phyloP scores from a whole-genome alignment of 2,329 filamentous ascomycete genomes.

The Rosellinia necatrix region DNA sequence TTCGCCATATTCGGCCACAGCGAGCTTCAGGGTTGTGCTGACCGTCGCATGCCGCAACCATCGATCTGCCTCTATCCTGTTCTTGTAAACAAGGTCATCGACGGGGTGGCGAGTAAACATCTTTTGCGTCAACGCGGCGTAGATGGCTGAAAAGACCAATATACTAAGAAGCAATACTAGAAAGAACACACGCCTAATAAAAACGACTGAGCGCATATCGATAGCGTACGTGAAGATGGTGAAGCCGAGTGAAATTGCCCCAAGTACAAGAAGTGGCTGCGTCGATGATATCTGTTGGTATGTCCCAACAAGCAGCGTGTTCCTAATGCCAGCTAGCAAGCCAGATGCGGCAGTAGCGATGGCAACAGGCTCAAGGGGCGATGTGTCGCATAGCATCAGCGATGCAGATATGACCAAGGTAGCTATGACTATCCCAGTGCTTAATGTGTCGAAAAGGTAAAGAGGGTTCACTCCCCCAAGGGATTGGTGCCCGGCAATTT shows the following conservation, averaged over 20 bases:
- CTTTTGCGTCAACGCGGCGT: slow-evolving; percentile 41
- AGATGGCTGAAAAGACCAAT: slow-evolving; percentile 45
- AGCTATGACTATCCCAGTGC: slow-evolving; percentile 53
- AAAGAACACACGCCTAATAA: slow-evolving; percentile 48
- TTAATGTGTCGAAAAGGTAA: slow-evolving; percentile 54
- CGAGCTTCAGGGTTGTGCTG: slow-evolving; percentile 53
- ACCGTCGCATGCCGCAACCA: slow-evolving; percentile 54
- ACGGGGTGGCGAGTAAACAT: slow-evolving; percentile 49
- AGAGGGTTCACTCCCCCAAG: slow-evolving; percentile 48
- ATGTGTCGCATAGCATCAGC: slow-evolving; percentile 54
- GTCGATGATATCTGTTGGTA: slow-evolving; percentile 50
- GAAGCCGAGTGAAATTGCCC: slow-evolving; percentile 48
- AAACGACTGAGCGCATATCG: slow-evolving; percentile 49
- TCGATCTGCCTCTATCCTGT: slow-evolving; percentile 51
- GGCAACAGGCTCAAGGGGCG: slow-evolving; percentile 48
- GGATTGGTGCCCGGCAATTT: slow-evolving; percentile 33
- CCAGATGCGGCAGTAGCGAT: slow-evolving; percentile 52
- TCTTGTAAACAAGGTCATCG: slow-evolving; percentile 54
- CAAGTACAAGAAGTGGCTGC: slow-evolving; percentile 46
- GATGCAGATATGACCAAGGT: slow-evolving; percentile 50
- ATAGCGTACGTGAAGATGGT: slow-evolving; percentile 50
- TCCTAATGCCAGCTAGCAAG: slow-evolving; percentile 42
- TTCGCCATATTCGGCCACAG: slow-evolving; percentile 55
- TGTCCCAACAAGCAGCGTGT: slow-evolving; percentile 47
- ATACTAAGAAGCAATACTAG: slow-evolving; percentile 46